phyloP scores from a whole-genome alignment of 441 rosid species.

The Pelargonium cotyledonis region DNA sequence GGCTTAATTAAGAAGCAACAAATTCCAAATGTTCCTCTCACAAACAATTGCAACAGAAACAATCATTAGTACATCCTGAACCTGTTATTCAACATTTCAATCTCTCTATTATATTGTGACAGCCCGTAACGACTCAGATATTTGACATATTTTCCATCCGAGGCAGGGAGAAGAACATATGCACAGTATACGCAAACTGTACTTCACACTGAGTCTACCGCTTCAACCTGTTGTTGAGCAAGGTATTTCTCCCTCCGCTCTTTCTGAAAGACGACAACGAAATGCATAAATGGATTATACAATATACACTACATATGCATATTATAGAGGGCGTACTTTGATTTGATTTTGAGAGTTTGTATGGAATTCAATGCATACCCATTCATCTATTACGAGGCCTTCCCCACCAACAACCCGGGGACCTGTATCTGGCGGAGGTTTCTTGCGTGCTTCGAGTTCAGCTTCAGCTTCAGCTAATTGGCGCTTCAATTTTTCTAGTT shows the following conservation, averaged over 20 bases:
- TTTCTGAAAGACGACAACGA: slow-evolving; percentile 34
- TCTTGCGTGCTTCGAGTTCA: slow-evolving; percentile 57
- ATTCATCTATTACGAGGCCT: slow-evolving; percentile 71
- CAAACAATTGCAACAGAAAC: too few species aligned
- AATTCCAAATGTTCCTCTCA: too few species aligned
- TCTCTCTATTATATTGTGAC: too few species aligned
- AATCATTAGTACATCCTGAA: too few species aligned
- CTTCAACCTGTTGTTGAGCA: slow-evolving; percentile 61
- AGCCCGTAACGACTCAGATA: too few species aligned
- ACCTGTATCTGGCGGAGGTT: slow-evolving; percentile 56
- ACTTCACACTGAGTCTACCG: slow-evolving; percentile 30
- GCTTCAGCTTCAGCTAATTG: slow-evolving; percentile 71
- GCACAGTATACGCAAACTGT: neutral
- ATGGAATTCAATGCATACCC: slow-evolving; percentile 33
- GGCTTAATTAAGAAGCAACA: too few species aligned
- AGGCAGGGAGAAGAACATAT: slow-evolving; percentile 8
- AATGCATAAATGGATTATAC: neutral
- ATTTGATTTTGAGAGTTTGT: neutral
- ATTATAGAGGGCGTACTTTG: neutral
- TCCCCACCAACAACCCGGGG: slow-evolving; percentile 47
- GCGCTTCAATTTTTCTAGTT: slow-evolving; percentile 54
- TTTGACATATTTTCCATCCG: neutral
- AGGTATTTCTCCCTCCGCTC: slow-evolving; percentile 72
- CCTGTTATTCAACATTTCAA: too few species aligned
- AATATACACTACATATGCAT: neutral